Base-by-base conservation (phyloP, 805 yeast genomes). In the Komagataella pastoris region DNA sequence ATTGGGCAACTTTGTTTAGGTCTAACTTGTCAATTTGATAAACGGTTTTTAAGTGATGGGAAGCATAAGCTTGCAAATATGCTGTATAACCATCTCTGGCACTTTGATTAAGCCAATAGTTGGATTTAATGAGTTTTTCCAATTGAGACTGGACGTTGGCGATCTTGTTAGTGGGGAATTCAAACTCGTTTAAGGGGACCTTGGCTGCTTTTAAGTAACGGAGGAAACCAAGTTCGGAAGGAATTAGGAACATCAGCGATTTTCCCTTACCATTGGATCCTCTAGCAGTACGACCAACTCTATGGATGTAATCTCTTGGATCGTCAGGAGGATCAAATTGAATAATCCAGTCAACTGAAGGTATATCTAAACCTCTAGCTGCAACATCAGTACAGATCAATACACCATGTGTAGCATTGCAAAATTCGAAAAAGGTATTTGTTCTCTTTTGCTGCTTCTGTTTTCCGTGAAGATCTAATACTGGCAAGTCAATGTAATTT, bases 321-420 rank as follows among this genome's bases (percentile, higher is more conserved):
- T 93, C 99, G 83, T 93, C 99, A 66, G 99, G 99, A 52, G 99
- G 99, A 68, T 93, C 99, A 64, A 88, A 93, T 74, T 93, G 99
- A 57, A 93, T 85, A 63, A 93, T 93, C 99, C 99, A 93, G 72
- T 95, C 99, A 52, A 93, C 99, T 24, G 95, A 84, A 51, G 99
- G 99, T 59, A 93, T 93, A 73, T 93, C 99, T 58, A 93, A 79
- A 21, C 99, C 99, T 76, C 99, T 83, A 19, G 99, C 99, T 36
- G 99, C 99, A 58, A 93, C 99, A 69, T 93, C 99, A 0, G 99
- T 93, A 72, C 98, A 93, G 52, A 93, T 76, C 61, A 93, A 70
- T 47, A 87, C 90, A 49, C 99, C 99, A 64, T 83, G 87, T 60
- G 85, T 89, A 54, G 99, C 98, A 62, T 93, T 93, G 74, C 98